phyloP scores from a whole-genome alignment of 2,329 filamentous ascomycete species.

The Curvularia hawaiiensis region DNA sequence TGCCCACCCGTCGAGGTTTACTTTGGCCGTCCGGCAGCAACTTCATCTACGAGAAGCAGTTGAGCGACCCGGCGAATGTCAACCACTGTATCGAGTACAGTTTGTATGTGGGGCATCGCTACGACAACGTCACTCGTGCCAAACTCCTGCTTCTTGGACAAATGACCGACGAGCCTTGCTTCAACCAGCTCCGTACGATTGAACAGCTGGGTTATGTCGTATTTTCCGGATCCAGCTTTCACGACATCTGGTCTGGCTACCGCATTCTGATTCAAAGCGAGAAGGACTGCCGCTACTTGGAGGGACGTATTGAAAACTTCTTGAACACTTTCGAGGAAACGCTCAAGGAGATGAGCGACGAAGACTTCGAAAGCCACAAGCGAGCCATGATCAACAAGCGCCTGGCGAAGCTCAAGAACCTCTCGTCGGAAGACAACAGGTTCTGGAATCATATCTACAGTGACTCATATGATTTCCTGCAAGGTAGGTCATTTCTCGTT shows the following conservation, averaged over 20 bases:
- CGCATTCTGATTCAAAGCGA: constrained; percentile 94
- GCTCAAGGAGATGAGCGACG: constrained; percentile 76
- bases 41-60: constrained; percentile 77
- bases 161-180: constrained; percentile 89
- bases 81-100: constrained; percentile 60
- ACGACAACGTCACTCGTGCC: constrained; percentile 72
- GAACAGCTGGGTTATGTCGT: constrained; percentile 98
- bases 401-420: constrained; percentile 89
- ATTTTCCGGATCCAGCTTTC: constrained; percentile 75
- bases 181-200: constrained; percentile 93
- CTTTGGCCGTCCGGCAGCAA: constrained; percentile 80
- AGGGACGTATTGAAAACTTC: constrained; percentile 87
- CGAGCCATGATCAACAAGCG: constrained; percentile 84
- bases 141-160: constrained; percentile 84
- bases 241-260: constrained; percentile 78
- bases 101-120: constrained; percentile 50
- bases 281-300: constrained; percentile 79
- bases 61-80: constrained; percentile 87
- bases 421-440: constrained; percentile 80
- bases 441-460: constrained; percentile 85
- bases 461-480: constrained; percentile 89
- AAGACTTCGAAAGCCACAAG: constrained; percentile 90
- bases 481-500: constrained; percentile 62
- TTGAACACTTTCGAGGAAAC: constrained; percentile 68
- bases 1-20: constrained; percentile 77